Base-by-base conservation (phyloP, 2,329 filamentous ascomycete genomes). In the Thelonectria blattea region DNA sequence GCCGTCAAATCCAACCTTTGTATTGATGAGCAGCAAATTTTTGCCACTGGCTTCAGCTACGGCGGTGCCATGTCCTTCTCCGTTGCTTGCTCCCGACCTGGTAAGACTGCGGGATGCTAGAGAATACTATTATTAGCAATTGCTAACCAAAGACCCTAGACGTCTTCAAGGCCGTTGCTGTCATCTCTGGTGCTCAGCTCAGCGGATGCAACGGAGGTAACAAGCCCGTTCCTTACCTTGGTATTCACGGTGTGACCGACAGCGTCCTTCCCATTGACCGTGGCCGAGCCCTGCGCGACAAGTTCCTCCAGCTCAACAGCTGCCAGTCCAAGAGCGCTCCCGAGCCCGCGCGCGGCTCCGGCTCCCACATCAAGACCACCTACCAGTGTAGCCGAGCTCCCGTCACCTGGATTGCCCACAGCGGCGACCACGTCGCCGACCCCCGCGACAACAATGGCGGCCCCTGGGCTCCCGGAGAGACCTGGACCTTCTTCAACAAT, bases 21-120 rank as follows among this genome's bases (percentile, higher is more conserved):
- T 61, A 68, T 82, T 27, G 74, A 82, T 59, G 69, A 76, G 58
- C 70, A 68, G 45, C 73, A 75, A 53, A 72, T 77, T 56, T 82
- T 80, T 68, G 72, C 77, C 24, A 78, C 77, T 1, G 79, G 78
- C n/a, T 81, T 78, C 68, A 78, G 75, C 60, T 80, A 79, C 64
- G 79, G 80, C 39, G 78, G 73, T 42, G 74, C 75, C 46, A 81
- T 81, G 76, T 74, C 72, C 3, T 78, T 73, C 66, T 71, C 75
- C 1, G 66, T 80, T 14, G 79, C 79, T 3, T 81, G 79, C 64
- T 73, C 78, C 3, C 74, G 75, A 15, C 73, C 78, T 12, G 63
- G 66, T 41, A 48, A 65, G 45, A 48, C 12, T 5, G 24, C n/a
- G 32, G 5, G 5, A 30, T 48, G 45, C 45, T 48, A 48, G 45